Evolutionary conservation across 306 rosid species (phyloP).

Genomic region (Prunus salicina): DNA sequence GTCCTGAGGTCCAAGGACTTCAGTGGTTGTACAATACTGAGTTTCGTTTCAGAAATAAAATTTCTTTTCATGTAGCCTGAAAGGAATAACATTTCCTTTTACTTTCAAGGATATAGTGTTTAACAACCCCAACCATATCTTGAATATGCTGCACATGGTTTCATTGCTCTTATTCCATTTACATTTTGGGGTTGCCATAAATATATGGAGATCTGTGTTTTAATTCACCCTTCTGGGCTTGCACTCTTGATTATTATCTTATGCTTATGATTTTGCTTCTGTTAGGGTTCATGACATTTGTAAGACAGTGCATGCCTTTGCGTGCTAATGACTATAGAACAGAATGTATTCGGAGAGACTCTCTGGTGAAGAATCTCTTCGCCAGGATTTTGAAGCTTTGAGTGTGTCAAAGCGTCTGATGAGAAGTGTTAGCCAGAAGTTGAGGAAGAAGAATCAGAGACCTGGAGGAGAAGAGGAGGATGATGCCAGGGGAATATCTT

Average conservation of each 20-base stretch:
- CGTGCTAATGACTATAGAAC: slow-evolving; percentile 32
- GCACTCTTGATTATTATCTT: neutral
- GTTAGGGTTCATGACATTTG: slow-evolving; percentile 19
- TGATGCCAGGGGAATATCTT: slow-evolving; percentile 55
- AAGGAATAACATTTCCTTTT: neutral
- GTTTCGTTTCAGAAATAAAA: neutral
- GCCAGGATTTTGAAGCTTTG: slow-evolving; percentile 62
- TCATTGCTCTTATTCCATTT: neutral
- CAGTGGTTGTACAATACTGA: neutral
- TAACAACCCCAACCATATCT: neutral
- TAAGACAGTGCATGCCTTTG: slow-evolving; percentile 24
- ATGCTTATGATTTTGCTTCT: slow-evolving; percentile 21
- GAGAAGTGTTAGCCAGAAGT: slow-evolving; percentile 86
- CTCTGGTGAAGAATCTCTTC: slow-evolving; percentile 51
- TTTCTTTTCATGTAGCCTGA: neutral
- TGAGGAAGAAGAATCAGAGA: slow-evolving; percentile 63
- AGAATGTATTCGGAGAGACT: slow-evolving; percentile 61
- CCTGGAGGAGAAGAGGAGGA: slow-evolving; percentile 64
- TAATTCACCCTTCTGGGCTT: neutral
- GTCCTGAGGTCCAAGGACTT: neutral
- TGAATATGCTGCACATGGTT: neutral
- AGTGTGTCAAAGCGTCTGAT: slow-evolving; percentile 82
- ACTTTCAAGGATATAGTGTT: neutral
- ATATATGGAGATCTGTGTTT: neutral
- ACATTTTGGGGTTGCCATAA: neutral